Percentiles rank a stretch among this genome's conserved stretches.
phyloP scores from a whole-genome alignment of 2,329 filamentous ascomycete genomes.

The Sporothrix euskadiensis region DNA sequence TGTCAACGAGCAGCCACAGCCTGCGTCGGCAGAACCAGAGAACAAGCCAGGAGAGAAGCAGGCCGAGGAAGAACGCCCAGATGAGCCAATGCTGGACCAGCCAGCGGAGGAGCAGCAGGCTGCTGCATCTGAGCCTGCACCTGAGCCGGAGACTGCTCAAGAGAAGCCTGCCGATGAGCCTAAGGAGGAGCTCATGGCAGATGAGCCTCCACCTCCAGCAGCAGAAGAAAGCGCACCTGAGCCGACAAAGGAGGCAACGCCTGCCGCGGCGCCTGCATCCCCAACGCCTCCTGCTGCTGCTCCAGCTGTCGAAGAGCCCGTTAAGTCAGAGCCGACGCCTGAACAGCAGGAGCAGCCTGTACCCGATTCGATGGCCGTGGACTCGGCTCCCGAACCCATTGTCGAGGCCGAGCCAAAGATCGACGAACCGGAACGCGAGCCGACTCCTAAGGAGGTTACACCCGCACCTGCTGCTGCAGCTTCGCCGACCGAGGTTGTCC shows the following conservation, averaged over 20 bases:
- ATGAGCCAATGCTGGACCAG: conserved; percentile 29
- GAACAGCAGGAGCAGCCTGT: neutral
- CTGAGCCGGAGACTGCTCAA: neutral
- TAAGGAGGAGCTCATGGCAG: conserved; percentile 1
- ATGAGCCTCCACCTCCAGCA: neutral
- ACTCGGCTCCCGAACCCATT: neutral
- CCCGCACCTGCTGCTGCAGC: neutral
- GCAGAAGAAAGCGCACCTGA: neutral
- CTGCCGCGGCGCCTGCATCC: neutral
- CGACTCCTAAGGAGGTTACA: conserved; percentile 1
- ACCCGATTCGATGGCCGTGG: neutral
- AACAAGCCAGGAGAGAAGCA: neutral
- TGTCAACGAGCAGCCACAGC: neutral
- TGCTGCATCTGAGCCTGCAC: neutral
- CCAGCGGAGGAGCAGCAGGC: conserved; percentile 7
- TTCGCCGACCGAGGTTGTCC: neutral
- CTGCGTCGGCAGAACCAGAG: neutral
- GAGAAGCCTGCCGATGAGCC: neutral
- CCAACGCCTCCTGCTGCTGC: neutral
- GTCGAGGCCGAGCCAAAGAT: neutral
- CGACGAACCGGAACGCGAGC: neutral
- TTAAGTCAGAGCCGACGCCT: neutral
- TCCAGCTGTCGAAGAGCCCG: neutral
- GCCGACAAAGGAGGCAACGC: neutral
- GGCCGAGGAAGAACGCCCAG: conserved; percentile 6